These are phyloP conservation scores for Tetratostichococcus sp. DNA, from an alignment of 139 green algal species.

Conservation along the genomic window DNA sequence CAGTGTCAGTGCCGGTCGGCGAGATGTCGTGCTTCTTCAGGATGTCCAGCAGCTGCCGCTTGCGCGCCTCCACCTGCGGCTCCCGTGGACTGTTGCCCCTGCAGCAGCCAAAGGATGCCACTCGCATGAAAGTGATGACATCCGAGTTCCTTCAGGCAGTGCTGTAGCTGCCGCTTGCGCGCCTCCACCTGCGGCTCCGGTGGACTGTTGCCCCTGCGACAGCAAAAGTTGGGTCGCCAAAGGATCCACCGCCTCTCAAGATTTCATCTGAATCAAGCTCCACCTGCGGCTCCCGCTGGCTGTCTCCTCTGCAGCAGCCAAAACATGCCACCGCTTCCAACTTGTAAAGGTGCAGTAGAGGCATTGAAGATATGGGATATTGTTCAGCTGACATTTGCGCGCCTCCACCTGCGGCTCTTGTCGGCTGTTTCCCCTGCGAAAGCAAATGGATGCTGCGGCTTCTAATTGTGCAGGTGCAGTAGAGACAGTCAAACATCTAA, in stretches of 20 bases:
- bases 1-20: no score
- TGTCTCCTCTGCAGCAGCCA: slow-evolving; percentile 5
- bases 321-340: no score
- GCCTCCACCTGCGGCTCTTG: slow-evolving; percentile 1
- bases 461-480: no score
- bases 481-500: no score
- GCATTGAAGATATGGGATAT: no score
- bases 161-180: neutral
- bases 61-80: slow-evolving; percentile 2
- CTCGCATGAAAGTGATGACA: no score
- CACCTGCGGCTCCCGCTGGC: slow-evolving; percentile 1
- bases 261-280: no score
- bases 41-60: neutral
- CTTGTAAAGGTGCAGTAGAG: no score
- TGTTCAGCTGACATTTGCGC: slow-evolving; percentile 2
- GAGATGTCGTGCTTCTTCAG: neutral
- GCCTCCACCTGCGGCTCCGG: slow-evolving; percentile 1
- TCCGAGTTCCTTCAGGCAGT: neutral
- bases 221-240: no score
- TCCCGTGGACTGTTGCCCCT: slow-evolving; percentile 12
- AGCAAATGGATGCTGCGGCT: no score
- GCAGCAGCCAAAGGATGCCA: neutral
- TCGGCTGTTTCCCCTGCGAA: slow-evolving; percentile 11
- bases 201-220: slow-evolving; percentile 12
- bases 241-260: no score